phyloP scores from a whole-genome alignment of 1,139 yeast species.

The Blastobotrys arbuscula region DNA sequence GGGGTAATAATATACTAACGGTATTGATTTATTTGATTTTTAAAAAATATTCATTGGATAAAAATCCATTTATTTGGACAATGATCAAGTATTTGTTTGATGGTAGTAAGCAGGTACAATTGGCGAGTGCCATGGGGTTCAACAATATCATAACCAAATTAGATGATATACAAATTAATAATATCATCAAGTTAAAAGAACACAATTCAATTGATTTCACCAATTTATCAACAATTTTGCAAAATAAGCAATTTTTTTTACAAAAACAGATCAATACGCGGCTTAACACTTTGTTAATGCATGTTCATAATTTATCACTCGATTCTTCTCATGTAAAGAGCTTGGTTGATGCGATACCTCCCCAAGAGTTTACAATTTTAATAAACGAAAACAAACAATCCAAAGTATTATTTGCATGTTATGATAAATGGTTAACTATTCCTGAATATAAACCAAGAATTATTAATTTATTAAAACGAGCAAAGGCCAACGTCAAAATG shows the following conservation, averaged over 20 bases:
- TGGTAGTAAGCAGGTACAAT: not conserved
- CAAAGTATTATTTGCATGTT: not conserved
- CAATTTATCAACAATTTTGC: not conserved
- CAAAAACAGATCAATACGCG: not conserved
- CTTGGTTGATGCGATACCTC: not conserved
- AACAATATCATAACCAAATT: not conserved
- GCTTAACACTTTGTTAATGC: not conserved
- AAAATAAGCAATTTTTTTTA: not conserved
- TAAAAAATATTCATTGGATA: not conserved
- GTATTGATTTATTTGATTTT: not conserved
- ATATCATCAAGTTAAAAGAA: not conserved
- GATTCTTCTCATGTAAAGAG: not conserved
- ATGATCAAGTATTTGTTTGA: not conserved
- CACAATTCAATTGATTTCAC: not conserved
- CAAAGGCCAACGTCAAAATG: slow-evolving; percentile 4
- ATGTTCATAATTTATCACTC: not conserved
- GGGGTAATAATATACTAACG: not conserved
- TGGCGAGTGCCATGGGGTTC: not conserved
- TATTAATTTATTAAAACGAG: not conserved
- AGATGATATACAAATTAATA: not conserved
- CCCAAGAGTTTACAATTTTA: not conserved
- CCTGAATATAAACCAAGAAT: not conserved
- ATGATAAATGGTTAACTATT: not conserved
- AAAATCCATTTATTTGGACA: not conserved
- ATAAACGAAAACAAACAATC: not conserved